phyloP scores from a whole-genome alignment of 148 eudicot species.

The Rhododendron simsii region DNA sequence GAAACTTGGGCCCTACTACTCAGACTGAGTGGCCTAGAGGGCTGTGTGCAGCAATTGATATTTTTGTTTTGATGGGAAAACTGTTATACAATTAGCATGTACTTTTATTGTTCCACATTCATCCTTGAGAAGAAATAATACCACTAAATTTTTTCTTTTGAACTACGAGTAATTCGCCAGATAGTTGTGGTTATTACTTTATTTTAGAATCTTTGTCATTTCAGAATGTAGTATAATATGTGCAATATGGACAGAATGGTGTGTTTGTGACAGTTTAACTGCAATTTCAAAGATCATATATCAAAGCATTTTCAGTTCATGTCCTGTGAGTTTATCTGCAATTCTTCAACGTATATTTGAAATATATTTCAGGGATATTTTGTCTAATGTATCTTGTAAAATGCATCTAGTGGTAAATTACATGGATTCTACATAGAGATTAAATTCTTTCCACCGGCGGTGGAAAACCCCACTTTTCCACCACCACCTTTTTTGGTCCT shows the following conservation, averaged over 20 bases:
- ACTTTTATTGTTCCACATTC: not conserved
- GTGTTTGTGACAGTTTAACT: not conserved
- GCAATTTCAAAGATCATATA: not conserved
- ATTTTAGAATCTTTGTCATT: not conserved
- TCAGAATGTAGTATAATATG: not conserved
- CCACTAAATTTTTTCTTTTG: not conserved
- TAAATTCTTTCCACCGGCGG: too few relatives aligned
- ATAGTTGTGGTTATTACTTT: not conserved
- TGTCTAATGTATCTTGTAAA: not conserved
- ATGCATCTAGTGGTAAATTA: not conserved
- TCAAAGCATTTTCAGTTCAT: not conserved
- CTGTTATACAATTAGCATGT: not conserved
- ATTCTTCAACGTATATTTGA: not conserved
- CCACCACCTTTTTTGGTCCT: too few relatives aligned
- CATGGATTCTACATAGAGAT: not conserved
- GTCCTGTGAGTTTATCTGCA: not conserved
- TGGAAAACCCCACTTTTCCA: too few relatives aligned
- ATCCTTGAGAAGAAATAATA: not conserved
- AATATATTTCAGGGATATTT: not conserved
- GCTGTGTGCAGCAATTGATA: not conserved
- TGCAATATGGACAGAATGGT: not conserved
- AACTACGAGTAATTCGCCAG: not conserved
- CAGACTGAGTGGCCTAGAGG: not conserved
- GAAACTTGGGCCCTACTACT: not conserved
- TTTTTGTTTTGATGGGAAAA: not conserved